phyloP scores from a whole-genome alignment of 208 protist genomes.

The Trichomonas tenax region DNA sequence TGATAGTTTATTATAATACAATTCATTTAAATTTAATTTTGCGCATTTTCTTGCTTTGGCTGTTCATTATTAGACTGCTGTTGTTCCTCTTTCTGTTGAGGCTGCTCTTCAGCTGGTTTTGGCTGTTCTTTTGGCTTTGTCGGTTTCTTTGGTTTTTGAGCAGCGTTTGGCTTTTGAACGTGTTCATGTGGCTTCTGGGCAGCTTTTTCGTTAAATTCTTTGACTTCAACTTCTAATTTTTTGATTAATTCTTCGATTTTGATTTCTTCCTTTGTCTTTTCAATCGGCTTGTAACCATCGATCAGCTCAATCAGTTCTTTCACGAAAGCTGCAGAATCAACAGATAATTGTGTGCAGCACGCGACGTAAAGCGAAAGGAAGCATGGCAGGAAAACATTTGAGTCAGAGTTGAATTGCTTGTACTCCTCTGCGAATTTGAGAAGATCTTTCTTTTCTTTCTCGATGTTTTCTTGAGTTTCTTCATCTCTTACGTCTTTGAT shows the following conservation, averaged over 20 bases:
- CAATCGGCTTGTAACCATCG: neutral
- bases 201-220: neutral
- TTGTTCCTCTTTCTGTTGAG: no score
- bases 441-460: neutral
- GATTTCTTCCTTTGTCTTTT: neutral
- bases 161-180: no score
- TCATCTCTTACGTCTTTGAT: neutral
- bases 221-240: neutral
- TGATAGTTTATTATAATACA: no score
- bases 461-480: neutral
- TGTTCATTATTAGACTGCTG: no score
- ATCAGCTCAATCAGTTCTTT: neutral
- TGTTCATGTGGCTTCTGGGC: neutral
- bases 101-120: no score
- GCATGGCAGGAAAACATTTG: neutral
- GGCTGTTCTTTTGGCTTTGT: no score
- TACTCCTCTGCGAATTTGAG: neutral
- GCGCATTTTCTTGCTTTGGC: no score
- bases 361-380: neutral
- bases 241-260: neutral
- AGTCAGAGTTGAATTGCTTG: neutral
- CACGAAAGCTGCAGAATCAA: neutral
- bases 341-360: neutral
- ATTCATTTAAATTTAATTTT: no score
- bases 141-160: no score